phyloP scores from a whole-genome alignment of 176 grass and related monocot genomes.

The Paspalum vaginatum region DNA sequence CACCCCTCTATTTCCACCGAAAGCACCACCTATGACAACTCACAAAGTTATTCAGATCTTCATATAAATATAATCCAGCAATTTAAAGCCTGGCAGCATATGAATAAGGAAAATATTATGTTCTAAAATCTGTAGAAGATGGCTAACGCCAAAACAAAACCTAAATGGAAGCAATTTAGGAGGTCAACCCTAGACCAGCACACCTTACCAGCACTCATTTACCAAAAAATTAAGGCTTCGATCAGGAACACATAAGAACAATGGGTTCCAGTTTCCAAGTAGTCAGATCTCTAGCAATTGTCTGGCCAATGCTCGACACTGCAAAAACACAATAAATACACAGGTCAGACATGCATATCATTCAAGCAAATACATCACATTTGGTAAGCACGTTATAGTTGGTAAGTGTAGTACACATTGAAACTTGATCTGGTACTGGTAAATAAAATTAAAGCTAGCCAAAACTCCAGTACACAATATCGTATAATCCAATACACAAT shows the following conservation, averaged over 20 bases:
- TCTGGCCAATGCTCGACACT: neutral
- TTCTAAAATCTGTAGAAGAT: neutral
- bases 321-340: constrained; percentile 7
- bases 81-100: neutral
- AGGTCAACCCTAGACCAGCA: neutral
- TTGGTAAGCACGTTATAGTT: neutral
- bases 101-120: neutral
- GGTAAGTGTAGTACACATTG: neutral
- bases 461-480: too few relatives aligned
- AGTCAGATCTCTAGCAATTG: neutral
- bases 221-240: neutral
- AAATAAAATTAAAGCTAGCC: neutral
- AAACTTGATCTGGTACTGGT: neutral
- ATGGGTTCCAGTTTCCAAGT: neutral
- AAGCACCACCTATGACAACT: constrained; percentile 72
- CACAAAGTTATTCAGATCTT: constrained; percentile 17
- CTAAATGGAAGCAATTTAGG: neutral
- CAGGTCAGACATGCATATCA: neutral
- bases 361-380: neutral
- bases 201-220: constrained; percentile 54
- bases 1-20: constrained; percentile 85
- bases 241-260: neutral
- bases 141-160: neutral
- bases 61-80: neutral
- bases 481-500: too few relatives aligned